These are phyloP conservation scores for Wickerhamiella spandovensis DNA, from an alignment of 805 yeast species.

Conservation along the genomic window DNA sequence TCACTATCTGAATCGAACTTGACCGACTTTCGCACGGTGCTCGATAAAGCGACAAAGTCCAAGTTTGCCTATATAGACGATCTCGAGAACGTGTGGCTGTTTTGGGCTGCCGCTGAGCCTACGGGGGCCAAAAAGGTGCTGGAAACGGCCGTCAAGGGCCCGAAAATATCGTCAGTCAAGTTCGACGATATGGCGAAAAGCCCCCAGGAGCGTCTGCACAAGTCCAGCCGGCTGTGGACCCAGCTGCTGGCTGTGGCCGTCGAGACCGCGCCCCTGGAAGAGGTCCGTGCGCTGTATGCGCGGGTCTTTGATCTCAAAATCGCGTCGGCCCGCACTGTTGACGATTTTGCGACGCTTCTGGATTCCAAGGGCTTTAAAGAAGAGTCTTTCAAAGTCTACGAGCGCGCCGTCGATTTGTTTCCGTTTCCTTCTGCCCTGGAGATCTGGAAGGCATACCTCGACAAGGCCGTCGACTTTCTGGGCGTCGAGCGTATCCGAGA, in stretches of 20 bases:
- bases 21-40: constrained; percentile 31
- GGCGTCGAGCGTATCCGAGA: constrained; percentile 50
- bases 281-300: constrained; percentile 36
- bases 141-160: constrained; percentile 30
- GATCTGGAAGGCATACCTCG: constrained; percentile 58
- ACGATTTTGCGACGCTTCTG: constrained; percentile 52
- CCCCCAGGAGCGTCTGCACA: constrained; percentile 47
- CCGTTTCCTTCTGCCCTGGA: constrained; percentile 49
- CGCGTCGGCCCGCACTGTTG: constrained; percentile 52
- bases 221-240: constrained; percentile 56
- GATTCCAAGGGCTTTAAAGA: constrained; percentile 35
- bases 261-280: constrained; percentile 34
- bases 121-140: constrained; percentile 30
- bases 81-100: constrained; percentile 52
- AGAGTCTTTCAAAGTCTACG: constrained; percentile 48
- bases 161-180: constrained; percentile 11
- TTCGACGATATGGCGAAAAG: constrained; percentile 20
- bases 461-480: constrained; percentile 31
- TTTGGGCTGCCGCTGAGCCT: constrained; percentile 62
- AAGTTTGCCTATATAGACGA: constrained; percentile 54
- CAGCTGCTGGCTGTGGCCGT: constrained; percentile 51
- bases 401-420: constrained; percentile 52
- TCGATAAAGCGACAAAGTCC: constrained; percentile 53
- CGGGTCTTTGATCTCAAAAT: constrained; percentile 42
- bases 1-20: neutral